Conservation (phyloP, 768 basidiomycete species). For the Lentinula guzmanii region DNA sequence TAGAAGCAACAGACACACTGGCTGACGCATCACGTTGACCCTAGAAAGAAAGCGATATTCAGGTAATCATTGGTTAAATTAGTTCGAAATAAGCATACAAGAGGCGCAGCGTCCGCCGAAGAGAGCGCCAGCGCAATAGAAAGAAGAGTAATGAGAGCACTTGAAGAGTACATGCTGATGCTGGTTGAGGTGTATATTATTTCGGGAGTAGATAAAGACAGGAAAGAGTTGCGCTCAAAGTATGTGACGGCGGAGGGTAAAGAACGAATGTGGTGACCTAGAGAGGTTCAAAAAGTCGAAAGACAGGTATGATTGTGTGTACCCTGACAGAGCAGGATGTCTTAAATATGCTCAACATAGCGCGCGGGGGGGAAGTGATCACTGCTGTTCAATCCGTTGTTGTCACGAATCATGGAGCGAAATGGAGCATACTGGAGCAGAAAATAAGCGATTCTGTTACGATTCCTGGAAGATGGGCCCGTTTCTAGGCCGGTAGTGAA, state of each 20-base stretch:
- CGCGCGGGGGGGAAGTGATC: too few species aligned
- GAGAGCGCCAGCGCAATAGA: constrained; percentile 1
- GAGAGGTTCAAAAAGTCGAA: neutral
- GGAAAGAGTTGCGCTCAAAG: neutral
- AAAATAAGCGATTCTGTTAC: neutral
- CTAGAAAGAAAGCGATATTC: neutral
- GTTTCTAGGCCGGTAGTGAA: constrained; percentile 1
- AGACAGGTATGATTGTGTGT: neutral
- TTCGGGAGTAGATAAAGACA: neutral
- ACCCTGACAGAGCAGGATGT: neutral
- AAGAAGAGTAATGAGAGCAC: neutral
- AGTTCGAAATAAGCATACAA: neutral
- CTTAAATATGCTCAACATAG: neutral
- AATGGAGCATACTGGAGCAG: neutral
- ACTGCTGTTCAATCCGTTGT: neutral
- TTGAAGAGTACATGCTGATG: neutral
- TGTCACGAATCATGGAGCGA: neutral
- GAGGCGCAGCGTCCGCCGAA: neutral
- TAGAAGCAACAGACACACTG: neutral
- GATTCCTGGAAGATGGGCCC: neutral
- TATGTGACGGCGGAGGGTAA: neutral
- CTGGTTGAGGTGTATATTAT: neutral
- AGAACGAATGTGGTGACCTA: constrained; percentile 3
- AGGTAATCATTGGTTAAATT: neutral
- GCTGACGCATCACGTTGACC: neutral